Evolutionary conservation across 1,284 basidiomycete genomes (phyloP).

Genomic region (Inonotus obliquus): DNA sequence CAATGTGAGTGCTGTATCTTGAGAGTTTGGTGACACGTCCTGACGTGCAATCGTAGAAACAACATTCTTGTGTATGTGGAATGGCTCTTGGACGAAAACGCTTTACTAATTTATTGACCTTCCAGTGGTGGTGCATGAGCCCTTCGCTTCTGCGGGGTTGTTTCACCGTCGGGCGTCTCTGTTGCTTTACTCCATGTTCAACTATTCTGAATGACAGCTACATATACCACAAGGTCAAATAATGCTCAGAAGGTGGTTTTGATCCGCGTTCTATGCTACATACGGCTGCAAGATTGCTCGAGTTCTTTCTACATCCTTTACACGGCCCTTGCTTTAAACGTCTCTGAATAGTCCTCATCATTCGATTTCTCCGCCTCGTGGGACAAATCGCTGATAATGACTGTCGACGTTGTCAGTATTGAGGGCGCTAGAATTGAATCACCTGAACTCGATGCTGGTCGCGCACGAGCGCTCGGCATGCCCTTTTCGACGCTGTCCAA

Average conservation of each 20-base stretch:
- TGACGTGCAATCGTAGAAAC: conserved; percentile 51
- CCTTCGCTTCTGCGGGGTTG: background rate
- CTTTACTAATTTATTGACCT: background rate
- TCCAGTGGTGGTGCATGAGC: conserved; percentile 17
- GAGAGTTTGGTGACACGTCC: conserved; percentile 21
- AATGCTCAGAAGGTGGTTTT: background rate
- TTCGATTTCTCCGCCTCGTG: background rate
- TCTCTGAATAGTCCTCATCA: background rate
- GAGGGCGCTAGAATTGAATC: conserved; percentile 10
- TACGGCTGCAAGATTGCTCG: background rate
- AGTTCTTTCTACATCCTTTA: background rate
- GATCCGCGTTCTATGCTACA: background rate
- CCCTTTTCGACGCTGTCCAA: background rate
- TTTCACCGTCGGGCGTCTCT: background rate
- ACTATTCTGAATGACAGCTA: background rate
- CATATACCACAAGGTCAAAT: background rate
- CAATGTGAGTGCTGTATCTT: conserved; percentile 60
- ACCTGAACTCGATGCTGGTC: background rate
- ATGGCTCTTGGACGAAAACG: background rate
- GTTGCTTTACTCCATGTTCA: background rate
- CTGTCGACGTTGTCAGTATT: background rate
- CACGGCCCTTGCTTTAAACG: background rate
- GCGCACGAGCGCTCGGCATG: conserved; percentile 10
- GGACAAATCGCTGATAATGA: background rate
- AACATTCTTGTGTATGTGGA: conserved; percentile 88